Percentiles rank a stretch among this genome's conserved stretches.
Conservation (phyloP, 2,329 filamentous ascomycete species). For the Exophiala xenobiotica region DNA sequence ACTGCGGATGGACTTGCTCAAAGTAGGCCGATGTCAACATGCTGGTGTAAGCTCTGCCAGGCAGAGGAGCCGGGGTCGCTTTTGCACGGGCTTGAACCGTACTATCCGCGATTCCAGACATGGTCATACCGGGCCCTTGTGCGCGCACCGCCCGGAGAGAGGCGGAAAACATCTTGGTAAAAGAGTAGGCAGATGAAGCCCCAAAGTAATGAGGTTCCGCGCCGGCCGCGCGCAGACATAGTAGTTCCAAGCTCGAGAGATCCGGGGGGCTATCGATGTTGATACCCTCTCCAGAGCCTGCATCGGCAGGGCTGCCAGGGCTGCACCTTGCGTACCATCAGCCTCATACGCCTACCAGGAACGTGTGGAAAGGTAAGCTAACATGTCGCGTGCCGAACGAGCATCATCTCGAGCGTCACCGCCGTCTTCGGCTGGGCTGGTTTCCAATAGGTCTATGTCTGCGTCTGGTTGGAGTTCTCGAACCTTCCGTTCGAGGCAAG, state of each 20-base stretch:
- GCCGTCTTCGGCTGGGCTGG: not conserved
- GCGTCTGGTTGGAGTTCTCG: slow-evolving; percentile 1
- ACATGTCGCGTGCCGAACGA: too few relatives aligned
- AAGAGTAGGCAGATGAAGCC: slow-evolving; percentile 10
- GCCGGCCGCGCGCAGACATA: slow-evolving; percentile 11
- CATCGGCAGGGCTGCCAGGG: not conserved
- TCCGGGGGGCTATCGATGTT: slow-evolving; percentile 3
- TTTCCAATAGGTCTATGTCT: slow-evolving; percentile 3
- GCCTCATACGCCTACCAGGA: not conserved
- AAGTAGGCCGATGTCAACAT: slow-evolving; percentile 36
- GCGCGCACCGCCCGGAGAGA: slow-evolving; percentile 13
- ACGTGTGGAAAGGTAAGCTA: not conserved
- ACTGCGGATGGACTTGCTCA: slow-evolving; percentile 40
- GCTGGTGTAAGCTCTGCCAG: slow-evolving; percentile 4
- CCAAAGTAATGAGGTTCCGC: slow-evolving; percentile 18
- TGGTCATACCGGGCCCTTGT: not conserved
- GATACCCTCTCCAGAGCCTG: not conserved
- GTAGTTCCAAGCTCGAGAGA: slow-evolving; percentile 10
- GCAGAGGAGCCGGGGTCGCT: slow-evolving; percentile 4
- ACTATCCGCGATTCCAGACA: not conserved
- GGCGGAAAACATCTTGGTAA: slow-evolving; percentile 8
- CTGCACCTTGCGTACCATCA: not conserved
- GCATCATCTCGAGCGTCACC: not conserved
- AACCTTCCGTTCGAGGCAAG: slow-evolving; percentile 11
- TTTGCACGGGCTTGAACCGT: not conserved